These are phyloP conservation scores for Hanseniaspora lindneri DNA, from an alignment of 805 yeast genomes.

Conservation along the genomic window DNA sequence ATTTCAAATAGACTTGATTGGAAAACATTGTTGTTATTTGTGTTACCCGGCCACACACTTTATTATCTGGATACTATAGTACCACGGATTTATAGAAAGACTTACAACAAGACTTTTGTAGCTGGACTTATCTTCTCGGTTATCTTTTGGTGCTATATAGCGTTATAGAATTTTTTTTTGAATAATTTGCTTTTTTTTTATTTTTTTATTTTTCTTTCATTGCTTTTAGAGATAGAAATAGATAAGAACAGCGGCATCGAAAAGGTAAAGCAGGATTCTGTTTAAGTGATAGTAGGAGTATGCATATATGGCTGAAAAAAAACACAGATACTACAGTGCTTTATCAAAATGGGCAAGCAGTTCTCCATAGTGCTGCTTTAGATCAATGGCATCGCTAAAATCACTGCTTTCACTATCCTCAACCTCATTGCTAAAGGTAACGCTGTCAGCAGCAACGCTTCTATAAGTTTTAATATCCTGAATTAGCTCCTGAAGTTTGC, in stretches of 20 bases:
- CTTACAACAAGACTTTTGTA: no score
- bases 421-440: neutral
- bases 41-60: conserved; percentile 7
- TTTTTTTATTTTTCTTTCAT: no score
- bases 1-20: neutral
- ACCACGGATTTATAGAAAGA: neutral
- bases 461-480: neutral
- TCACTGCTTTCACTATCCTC: neutral
- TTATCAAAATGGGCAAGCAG: neutral
- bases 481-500: neutral
- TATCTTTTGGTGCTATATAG: no score
- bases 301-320: no score
- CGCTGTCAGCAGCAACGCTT: neutral
- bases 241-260: no score
- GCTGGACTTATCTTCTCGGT: neutral
- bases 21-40: neutral
- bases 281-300: no score
- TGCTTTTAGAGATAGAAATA: no score
- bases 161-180: no score
- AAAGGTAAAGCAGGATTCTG: no score
- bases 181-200: no score
- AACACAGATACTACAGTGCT: no score
- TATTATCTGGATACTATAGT: neutral
- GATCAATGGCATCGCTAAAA: neutral
- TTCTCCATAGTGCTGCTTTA: neutral